phyloP scores from a whole-genome alignment of 2,329 filamentous ascomycete genomes.

The Ophiostoma angusticollis region DNA sequence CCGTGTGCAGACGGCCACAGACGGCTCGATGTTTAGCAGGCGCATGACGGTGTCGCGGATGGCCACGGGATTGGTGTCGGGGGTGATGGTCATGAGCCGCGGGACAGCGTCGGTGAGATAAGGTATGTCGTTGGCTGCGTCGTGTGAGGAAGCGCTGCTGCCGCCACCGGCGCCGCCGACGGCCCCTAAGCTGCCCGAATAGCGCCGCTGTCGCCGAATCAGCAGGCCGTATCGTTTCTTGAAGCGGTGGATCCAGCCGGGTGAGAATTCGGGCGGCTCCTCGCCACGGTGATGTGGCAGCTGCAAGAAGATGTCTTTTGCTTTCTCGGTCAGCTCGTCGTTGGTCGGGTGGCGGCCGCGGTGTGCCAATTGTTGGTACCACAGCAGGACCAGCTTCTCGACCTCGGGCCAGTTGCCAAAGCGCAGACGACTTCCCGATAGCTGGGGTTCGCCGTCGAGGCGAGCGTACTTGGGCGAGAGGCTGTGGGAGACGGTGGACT shows the following conservation, averaged over 20 bases:
- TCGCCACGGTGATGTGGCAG: conserved; percentile 49
- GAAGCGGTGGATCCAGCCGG: conserved; percentile 52
- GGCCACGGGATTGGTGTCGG: conserved; percentile 46
- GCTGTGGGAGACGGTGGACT: conserved; percentile 50
- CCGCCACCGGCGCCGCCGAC: conserved; percentile 27
- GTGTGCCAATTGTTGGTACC: conserved; percentile 39
- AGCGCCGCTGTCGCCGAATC: conserved; percentile 41
- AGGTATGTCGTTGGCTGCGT: conserved; percentile 41
- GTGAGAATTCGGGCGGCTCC: conserved; percentile 47
- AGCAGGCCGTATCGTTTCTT: conserved; percentile 50
- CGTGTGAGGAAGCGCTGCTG: conserved; percentile 27
- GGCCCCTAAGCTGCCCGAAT: conserved; percentile 26
- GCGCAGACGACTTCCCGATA: conserved; percentile 48
- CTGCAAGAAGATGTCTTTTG: conserved; percentile 44
- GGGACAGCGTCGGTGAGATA: conserved; percentile 50
- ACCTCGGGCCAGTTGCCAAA: conserved; percentile 54
- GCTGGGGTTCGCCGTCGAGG: conserved; percentile 46
- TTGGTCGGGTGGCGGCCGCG: conserved; percentile 47
- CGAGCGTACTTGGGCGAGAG: conserved; percentile 49
- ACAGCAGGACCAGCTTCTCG: conserved; percentile 42
- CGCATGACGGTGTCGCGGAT: conserved; percentile 46
- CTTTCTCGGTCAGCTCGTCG: conserved; percentile 50
- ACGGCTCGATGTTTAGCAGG: conserved; percentile 41
- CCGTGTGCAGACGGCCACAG: conserved; percentile 39
- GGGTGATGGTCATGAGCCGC: conserved; percentile 43